Percentiles rank a stretch among this genome's conserved stretches.
These are phyloP conservation scores for Penicillium nordicum DNA, from an alignment of 2,329 filamentous ascomycete genomes.

Conservation along the genomic window DNA sequence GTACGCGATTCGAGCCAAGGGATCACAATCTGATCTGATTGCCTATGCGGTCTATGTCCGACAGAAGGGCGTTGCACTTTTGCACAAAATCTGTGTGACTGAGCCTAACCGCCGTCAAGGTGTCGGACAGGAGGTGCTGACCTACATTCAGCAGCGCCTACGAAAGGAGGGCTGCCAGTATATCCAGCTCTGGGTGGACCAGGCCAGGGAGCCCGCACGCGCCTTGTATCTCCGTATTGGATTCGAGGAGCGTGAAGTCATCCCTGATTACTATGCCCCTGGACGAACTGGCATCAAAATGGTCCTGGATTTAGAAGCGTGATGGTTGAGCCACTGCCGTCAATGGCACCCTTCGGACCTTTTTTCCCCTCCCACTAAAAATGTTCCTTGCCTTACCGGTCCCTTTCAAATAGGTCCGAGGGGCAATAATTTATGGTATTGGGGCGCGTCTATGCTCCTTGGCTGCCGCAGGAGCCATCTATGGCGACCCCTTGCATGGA, in stretches of 20 bases:
- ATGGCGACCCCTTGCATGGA: conserved; percentile 34
- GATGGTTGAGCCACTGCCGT: conserved; percentile 25
- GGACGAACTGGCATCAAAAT: conserved; percentile 49
- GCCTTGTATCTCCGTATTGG: conserved; percentile 45
- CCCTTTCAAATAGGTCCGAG: conserved; percentile 20
- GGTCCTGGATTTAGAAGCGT: conserved; percentile 35
- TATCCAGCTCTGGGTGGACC: conserved; percentile 53
- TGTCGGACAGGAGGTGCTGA: conserved; percentile 46
- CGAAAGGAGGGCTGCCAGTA: conserved; percentile 47
- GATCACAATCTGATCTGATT: conserved; percentile 27
- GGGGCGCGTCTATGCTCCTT: conserved; percentile 22
- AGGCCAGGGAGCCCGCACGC: conserved; percentile 44
- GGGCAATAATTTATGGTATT: conserved; percentile 21
- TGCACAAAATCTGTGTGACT: conserved; percentile 53
- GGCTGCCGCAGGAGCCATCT: conserved; percentile 15
- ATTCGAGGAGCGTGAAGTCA: conserved; percentile 47
- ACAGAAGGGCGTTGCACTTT: conserved; percentile 44
- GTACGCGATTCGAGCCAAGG: conserved; percentile 28
- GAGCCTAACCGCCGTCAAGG: conserved; percentile 47
- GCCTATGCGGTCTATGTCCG: conserved; percentile 50
- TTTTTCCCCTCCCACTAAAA: conserved; percentile 7
- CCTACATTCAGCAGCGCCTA: conserved; percentile 43
- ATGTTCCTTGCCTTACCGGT: conserved; percentile 19
- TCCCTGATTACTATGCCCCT: conserved; percentile 50
- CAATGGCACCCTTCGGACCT: conserved; percentile 15